Percentiles rank a stretch among this genome's conserved stretches.
phyloP scores from a whole-genome alignment of 1,284 basidiomycete species.

The Wallemia mellicola region DNA sequence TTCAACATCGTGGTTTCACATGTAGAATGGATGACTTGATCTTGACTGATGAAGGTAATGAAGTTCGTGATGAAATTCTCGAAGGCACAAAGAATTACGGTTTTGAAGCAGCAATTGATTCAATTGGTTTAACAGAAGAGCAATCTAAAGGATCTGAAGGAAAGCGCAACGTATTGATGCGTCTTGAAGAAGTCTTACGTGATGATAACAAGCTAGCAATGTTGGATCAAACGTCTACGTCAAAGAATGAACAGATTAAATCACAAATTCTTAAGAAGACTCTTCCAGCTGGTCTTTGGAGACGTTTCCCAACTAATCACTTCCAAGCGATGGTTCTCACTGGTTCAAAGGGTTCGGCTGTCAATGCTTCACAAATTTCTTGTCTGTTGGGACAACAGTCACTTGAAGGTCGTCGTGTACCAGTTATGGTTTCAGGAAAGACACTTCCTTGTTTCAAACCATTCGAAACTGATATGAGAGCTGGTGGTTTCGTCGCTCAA shows the following conservation, averaged over 20 bases:
- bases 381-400: slow-evolving; percentile 96
- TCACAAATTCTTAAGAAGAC: slow-evolving; percentile 81
- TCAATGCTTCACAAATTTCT: slow-evolving; percentile 99
- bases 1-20: slow-evolving; percentile 94
- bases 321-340: slow-evolving; percentile 99
- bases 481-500: slow-evolving; percentile 97
- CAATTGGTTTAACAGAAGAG: slow-evolving; percentile 75
- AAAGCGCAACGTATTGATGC: slow-evolving; percentile 69
- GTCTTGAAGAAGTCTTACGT: slow-evolving; percentile 82
- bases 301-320: slow-evolving; percentile 33
- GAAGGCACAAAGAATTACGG: slow-evolving; percentile 49
- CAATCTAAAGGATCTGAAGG: slow-evolving; percentile 87
- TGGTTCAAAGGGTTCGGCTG: slow-evolving; percentile 92
- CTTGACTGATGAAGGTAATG: slow-evolving; percentile 58
- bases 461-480: slow-evolving; percentile 93
- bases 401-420: slow-evolving; percentile 91
- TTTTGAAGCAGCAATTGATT: slow-evolving; percentile 67
- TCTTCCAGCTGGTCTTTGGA: slow-evolving; percentile 67
- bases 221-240: slow-evolving; percentile 97
- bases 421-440: slow-evolving; percentile 90
- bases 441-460: slow-evolving; percentile 92
- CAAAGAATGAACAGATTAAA: slow-evolving; percentile 83
- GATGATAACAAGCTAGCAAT: slow-evolving; percentile 96
- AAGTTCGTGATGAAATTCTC: slow-evolving; percentile 39
- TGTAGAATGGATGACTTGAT: slow-evolving; percentile 98